Conservation (phyloP, 148 eudicot species). For the Chenopodium album region DNA sequence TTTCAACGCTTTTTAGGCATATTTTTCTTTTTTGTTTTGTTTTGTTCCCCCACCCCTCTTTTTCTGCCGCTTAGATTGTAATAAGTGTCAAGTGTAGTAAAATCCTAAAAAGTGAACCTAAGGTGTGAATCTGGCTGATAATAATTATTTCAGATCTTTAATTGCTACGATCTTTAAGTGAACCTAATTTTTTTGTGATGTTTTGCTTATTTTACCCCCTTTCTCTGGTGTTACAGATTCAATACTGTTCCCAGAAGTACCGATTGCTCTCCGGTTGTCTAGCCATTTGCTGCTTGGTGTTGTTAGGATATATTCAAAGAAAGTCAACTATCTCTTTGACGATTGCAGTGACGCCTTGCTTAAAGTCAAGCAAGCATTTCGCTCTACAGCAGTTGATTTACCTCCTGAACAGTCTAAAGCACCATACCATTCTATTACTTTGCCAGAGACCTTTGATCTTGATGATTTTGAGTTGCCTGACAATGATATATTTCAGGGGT, state of each 20-base stretch:
- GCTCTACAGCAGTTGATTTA: constrained; percentile 89
- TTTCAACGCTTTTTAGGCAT: background rate
- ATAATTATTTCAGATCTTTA: background rate
- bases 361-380: constrained; percentile 91
- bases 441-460: constrained; percentile 98
- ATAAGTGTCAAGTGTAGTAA: background rate
- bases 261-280: constrained; percentile 93
- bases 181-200: background rate
- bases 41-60: too few species aligned
- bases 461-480: constrained; percentile 99
- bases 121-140: background rate
- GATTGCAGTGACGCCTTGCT: constrained; percentile 97
- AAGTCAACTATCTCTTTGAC: constrained; percentile 92
- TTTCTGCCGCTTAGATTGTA: too few species aligned
- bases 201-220: background rate
- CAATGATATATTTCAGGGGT: constrained; percentile 79
- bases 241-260: constrained; percentile 85
- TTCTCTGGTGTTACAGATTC: constrained; percentile 55
- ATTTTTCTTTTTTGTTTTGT: too few species aligned
- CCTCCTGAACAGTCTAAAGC: constrained; percentile 98
- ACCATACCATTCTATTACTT: constrained; percentile 94
- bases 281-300: constrained; percentile 99
- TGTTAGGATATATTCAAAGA: constrained; percentile 90
- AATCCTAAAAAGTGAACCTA: background rate
- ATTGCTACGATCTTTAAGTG: background rate